Base-by-base conservation (phyloP, 331 rosid species). In the Quercus lobata region DNA sequence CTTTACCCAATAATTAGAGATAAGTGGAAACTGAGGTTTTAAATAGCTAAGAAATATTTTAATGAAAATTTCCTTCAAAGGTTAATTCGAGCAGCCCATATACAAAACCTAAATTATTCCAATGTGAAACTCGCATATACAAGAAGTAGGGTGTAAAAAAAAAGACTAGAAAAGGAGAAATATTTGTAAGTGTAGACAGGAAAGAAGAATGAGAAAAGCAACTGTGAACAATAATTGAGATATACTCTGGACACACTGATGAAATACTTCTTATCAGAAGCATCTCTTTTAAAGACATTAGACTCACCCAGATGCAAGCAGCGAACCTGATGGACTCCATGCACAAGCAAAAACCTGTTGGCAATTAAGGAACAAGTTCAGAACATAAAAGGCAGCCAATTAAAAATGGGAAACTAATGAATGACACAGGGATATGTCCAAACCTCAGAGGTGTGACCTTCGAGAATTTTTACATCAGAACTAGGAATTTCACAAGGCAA, bases 251-350 rank as follows among this genome's bases (percentile, higher is more conserved):
- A 62, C 18, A 29, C 22, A 65, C 15, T 7, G 44, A 30, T 30
- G 22, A 65, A 16, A 30, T 17, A 29, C 7, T 65, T 30, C 46
- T 6, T 17, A 16, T 65, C 32, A 63, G n/a, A 52, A 68, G 52
- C 41, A 21, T 25, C 72, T 72, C 54, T 81, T 81, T 62, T 41
- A 6, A 56, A 74, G 27, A 56, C 65, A 16, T 27, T 79, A 62
- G n/a, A 68, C 89, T 82, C 80, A 85, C 89, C 89, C 89, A 66
- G 89, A 85, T 2, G 89, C 89, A 79, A 85, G 86, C 74, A 85
- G 86, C 1, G 84, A 82, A 17, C 86, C 84, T 52, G 89, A 79
- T 53, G 89, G 86, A 76, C 78, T 85, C 89, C 89, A 85, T 37
- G 86, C 89, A 79, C 89, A 85, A 76, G 89, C 86, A 79, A 82